Evolutionary conservation across 441 rosid genomes (phyloP).

Genomic region (Daphne laureola): DNA sequence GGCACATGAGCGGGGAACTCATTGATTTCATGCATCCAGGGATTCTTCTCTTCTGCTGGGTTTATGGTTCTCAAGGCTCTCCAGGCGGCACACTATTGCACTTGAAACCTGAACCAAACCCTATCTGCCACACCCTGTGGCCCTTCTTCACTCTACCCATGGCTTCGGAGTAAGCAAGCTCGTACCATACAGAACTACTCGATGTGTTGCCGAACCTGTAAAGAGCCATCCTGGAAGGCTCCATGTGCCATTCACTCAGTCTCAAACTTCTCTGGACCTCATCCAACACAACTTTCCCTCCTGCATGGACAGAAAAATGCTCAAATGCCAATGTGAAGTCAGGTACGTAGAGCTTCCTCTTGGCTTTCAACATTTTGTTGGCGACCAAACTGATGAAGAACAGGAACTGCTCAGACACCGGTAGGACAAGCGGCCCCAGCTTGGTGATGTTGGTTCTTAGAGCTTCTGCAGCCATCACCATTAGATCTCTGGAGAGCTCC

Average conservation of each 20-base stretch:
- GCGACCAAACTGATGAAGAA: slow-evolving; percentile 27
- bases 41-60: slow-evolving; percentile 22
- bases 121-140: slow-evolving; percentile 38
- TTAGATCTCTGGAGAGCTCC: slow-evolving; percentile 33
- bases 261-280: slow-evolving; percentile 38
- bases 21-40: slow-evolving; percentile 18
- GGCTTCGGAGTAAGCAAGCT: slow-evolving; percentile 38
- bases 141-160: slow-evolving; percentile 39
- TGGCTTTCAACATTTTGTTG: slow-evolving; percentile 25
- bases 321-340: slow-evolving; percentile 48
- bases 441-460: slow-evolving; percentile 42
- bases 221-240: slow-evolving; percentile 54
- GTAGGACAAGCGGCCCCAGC: slow-evolving; percentile 42
- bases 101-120: slow-evolving; percentile 41
- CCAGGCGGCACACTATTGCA: slow-evolving; percentile 45
- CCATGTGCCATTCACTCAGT: slow-evolving; percentile 41
- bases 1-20: slow-evolving; percentile 15
- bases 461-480: slow-evolving; percentile 44
- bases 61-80: slow-evolving; percentile 24
- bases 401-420: slow-evolving; percentile 45
- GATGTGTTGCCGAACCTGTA: slow-evolving; percentile 45
- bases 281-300: slow-evolving; percentile 42
- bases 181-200: slow-evolving; percentile 47
- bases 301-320: slow-evolving; percentile 49
- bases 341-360: slow-evolving; percentile 38